Base-by-base conservation (phyloP, 148 eudicot genomes). In the Diospyros lotus region DNA sequence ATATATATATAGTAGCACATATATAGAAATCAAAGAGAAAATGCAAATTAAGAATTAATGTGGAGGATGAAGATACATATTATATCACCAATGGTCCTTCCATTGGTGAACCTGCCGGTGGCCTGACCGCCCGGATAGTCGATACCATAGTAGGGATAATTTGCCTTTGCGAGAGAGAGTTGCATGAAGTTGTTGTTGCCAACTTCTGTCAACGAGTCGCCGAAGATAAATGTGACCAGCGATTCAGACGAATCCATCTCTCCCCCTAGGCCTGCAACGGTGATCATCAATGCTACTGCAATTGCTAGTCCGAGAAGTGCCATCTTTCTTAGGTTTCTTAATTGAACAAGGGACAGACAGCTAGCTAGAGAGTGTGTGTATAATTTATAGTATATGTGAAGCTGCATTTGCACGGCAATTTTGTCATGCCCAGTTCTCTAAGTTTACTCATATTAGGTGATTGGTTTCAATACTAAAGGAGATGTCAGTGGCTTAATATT, bases 201-300 rank as follows among this genome's bases (percentile, higher is more conserved):
- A 28, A 94, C 98, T 81, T 94, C 98, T 2, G 98, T 87, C 77
- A 94, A 86, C n/a, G 98, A 91, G 80, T 94, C 98, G 9, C 98
- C 98, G 61, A 94, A 94, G n/a, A 92, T 69, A 75, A 66, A 94
- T 0, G 97, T 90, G 41, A 94, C 91, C 4, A 82, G 42, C 0
- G 86, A 64, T 14, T 78, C 59, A 1, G 77, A 56, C 14, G 82
- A 54, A n/a, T 64, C 71, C 45, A 38, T 13, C 11, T 74, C 76
- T 53, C 44, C 58, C 11, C 74, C 75, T 56, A 50, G 62, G 64
- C 46, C 58, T 61, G 73, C 51, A 50, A 53, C n/a, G 50, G 28
- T 28, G 28, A 79, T 4, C 14, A 80, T 6, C 43, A 82, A 41
- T 18, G 61, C 42, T 28, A 28, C 28, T 5, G 76, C 50, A 41